Percentiles rank a stretch among this genome's conserved stretches.
phyloP scores from a whole-genome alignment of 2,329 filamentous ascomycete species.

The Fusarium kyushuense region DNA sequence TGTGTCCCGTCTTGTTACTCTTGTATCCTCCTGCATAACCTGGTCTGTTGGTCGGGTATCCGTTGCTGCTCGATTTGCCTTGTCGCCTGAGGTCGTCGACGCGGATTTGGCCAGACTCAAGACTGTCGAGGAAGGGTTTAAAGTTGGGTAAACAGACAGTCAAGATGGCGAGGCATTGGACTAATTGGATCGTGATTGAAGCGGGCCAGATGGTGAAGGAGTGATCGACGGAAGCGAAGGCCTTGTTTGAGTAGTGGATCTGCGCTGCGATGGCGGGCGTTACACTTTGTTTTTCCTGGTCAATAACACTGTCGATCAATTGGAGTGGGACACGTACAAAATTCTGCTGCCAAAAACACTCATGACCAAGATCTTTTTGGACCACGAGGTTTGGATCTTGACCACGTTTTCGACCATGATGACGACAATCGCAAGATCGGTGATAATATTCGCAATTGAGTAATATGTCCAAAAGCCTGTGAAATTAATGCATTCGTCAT shows the following conservation, averaged over 20 bases:
- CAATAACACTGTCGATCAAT: background rate
- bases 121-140: slow-evolving; percentile 49
- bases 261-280: slow-evolving; percentile 47
- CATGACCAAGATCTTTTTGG: slow-evolving; percentile 48
- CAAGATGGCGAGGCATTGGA: slow-evolving; percentile 48
- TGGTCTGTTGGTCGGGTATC: slow-evolving; percentile 37
- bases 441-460: slow-evolving; percentile 49
- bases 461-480: slow-evolving; percentile 46
- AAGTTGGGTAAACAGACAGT: slow-evolving; percentile 49
- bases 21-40: slow-evolving; percentile 44
- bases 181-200: slow-evolving; percentile 43
- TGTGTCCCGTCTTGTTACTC: slow-evolving; percentile 36
- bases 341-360: slow-evolving; percentile 50
- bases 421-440: slow-evolving; percentile 46
- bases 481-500: slow-evolving; percentile 40
- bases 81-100: slow-evolving; percentile 48
- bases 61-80: slow-evolving; percentile 44
- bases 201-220: slow-evolving; percentile 46
- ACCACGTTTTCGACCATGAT: slow-evolving; percentile 48
- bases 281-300: slow-evolving; percentile 30
- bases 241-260: slow-evolving; percentile 44
- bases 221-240: slow-evolving; percentile 40
- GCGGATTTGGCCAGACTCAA: slow-evolving; percentile 49
- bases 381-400: slow-evolving; percentile 47
- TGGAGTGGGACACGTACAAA: slow-evolving; percentile 39